Evolutionary conservation across 75 land plant genomes (phyloP), one percentile per base, ranked within the genome.

Genomic region (Adiantum capillusveneris): DNA sequence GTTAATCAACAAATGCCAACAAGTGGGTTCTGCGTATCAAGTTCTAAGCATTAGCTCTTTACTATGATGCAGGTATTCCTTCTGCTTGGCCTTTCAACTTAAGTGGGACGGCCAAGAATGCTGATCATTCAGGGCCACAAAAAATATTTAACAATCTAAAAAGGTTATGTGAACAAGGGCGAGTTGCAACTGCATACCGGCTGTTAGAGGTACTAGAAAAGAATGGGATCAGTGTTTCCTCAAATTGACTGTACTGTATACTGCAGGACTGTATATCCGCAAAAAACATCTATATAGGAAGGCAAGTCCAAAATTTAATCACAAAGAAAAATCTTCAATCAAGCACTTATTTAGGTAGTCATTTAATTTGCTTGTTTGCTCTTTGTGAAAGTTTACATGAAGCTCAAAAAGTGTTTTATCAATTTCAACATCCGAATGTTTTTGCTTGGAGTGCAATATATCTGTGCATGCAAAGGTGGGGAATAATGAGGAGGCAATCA

Each of bases 381-480:
- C 6, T 2, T 17, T 46, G 50, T 46, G 50, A 14, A 46, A 46
- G 50, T 14, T 46, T 46, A 46, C 22, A 2, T 2, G 50, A 46
- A 21, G 50, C 50, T 18, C 50, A 46, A 21, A 6, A 21, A n/a
- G 50, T 46, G 22, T 46, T 46, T 21, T 46, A 2, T 2, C 50
- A 21, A 5, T 17, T 46, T 2, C 50, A 5, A 18, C 22, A 21
- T 14, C 50, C 50, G 5, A 46, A 21, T 17, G 50, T 46, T 3
- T 46, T 46, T 46, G 50, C 50, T 14, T 56, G 58, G 58, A 56
- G 31, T 25, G 58, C 9, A 25, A 56, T 18, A 56, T 56, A n/a
- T 28, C 19, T 17, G 58, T 16, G 13, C 31, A 56, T 5, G 25
- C 29, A 1, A 56, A 28, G 29, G 27, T 28, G 11, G 58, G 58